These are phyloP conservation scores for Aspergillus mulundensis DNA, from an alignment of 495 filamentous ascomycete species.

Conservation along the genomic window DNA sequence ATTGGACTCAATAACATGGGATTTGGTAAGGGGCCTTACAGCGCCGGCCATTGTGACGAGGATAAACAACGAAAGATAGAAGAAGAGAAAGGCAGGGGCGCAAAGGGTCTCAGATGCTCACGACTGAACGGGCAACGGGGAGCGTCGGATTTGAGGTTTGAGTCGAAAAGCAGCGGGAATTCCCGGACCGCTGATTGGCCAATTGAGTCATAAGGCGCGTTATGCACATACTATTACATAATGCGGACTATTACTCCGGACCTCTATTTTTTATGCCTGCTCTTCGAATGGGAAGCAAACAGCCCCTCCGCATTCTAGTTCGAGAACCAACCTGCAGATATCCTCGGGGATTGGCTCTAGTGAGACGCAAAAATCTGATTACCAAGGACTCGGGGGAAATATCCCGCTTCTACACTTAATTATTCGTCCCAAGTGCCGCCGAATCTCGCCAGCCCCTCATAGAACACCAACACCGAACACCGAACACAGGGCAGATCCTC, in stretches of 20 bases:
- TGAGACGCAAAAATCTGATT: not conserved
- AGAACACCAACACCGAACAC: not conserved
- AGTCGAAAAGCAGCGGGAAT: slow-evolving; percentile 41
- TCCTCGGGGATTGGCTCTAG: not conserved
- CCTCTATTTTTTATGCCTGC: not conserved
- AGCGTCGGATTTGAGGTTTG: slow-evolving; percentile 17
- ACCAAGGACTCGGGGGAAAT: not conserved
- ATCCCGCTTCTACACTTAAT: not conserved
- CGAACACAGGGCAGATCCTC: not conserved
- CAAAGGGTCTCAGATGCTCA: slow-evolving; percentile 27
- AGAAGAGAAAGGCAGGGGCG: slow-evolving; percentile 15
- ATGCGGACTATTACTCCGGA: not conserved
- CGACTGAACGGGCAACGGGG: slow-evolving; percentile 10
- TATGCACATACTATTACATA: slow-evolving; percentile 11
- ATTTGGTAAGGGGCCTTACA: slow-evolving; percentile 24
- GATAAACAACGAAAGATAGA: slow-evolving; percentile 11
- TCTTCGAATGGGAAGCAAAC: not conserved
- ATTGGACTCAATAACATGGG: slow-evolving; percentile 13
- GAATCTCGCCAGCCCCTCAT: not conserved
- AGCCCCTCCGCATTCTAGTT: not conserved
- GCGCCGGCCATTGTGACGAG: slow-evolving; percentile 53
- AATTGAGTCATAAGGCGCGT: not conserved
- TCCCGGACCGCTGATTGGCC: slow-evolving; percentile 45
- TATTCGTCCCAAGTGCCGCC: not conserved
- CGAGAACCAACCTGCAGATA: no score